Percentiles rank a stretch among this genome's conserved stretches.
phyloP scores from a whole-genome alignment of 176 grass and related monocot species.

The Neostapfia colusana region DNA sequence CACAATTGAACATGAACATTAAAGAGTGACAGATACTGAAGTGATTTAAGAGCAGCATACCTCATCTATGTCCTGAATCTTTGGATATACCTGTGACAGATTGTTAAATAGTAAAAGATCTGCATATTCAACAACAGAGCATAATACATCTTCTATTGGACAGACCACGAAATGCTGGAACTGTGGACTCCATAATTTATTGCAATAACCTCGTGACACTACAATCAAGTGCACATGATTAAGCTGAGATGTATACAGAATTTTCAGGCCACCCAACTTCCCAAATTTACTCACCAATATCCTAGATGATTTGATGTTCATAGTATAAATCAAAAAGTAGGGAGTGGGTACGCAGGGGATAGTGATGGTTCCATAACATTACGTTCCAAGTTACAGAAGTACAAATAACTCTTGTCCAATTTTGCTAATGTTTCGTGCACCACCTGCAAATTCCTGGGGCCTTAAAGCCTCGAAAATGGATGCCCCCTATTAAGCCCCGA shows the following conservation, averaged over 20 bases:
- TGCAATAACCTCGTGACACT: neutral
- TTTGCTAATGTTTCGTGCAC: neutral
- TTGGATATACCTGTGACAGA: constrained; percentile 74
- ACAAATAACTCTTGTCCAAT: neutral
- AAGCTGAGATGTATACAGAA: neutral
- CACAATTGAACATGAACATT: neutral
- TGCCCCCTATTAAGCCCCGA: too few species aligned
- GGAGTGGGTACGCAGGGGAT: neutral
- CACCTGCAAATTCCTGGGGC: too few species aligned
- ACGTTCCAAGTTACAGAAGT: neutral
- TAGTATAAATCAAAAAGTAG: neutral
- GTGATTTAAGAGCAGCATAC: constrained; percentile 26
- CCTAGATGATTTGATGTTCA: neutral
- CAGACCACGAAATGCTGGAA: neutral
- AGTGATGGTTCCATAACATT: neutral
- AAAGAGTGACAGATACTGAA: neutral
- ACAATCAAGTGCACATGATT: neutral
- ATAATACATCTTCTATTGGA: neutral
- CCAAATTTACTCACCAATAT: neutral
- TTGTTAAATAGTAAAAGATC: constrained; percentile 25
- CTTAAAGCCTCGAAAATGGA: neutral
- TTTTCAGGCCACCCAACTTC: neutral
- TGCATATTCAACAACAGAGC: constrained; percentile 17
- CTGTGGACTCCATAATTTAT: neutral
- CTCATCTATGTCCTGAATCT: constrained; percentile 86